Conservation (phyloP, 306 rosid genomes). For the Betula pendula region DNA sequence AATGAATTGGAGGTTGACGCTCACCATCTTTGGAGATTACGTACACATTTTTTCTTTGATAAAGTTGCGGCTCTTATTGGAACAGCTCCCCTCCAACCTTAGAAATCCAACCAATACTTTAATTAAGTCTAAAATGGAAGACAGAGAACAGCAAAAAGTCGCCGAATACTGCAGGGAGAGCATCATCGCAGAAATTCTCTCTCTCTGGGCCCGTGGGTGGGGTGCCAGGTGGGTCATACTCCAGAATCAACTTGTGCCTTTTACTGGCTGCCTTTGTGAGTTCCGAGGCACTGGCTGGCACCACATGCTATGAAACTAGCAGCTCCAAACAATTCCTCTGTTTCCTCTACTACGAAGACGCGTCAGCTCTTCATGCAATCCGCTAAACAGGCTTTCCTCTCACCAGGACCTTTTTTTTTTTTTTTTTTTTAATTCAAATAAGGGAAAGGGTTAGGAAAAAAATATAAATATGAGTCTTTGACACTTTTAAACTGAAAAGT, state of each 20-base stretch:
- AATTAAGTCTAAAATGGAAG: neutral
- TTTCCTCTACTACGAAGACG: conserved; percentile 14
- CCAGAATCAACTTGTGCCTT: conserved; percentile 6
- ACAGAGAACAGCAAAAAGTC: neutral
- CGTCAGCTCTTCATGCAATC: conserved; percentile 34
- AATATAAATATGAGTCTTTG: too few species aligned
- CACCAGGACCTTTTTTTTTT: too few species aligned
- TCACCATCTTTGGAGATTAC: too few species aligned
- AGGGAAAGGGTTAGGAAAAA: too few species aligned
- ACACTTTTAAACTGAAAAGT: too few species aligned
- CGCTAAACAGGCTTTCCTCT: neutral
- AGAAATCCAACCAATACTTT: neutral
- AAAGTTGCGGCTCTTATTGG: neutral
- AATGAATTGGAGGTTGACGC: too few species aligned
- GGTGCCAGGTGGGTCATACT: too few species aligned
- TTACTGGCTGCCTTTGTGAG: conserved; percentile 6
- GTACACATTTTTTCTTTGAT: too few species aligned
- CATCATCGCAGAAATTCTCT: neutral
- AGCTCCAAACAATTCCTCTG: conserved; percentile 6
- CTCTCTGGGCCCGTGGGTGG: too few species aligned
- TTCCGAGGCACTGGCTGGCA: conserved; percentile 22
- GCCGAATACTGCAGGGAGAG: neutral
- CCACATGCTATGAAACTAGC: conserved; percentile 21
- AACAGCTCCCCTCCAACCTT: neutral
- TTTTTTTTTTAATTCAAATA: too few species aligned